phyloP scores from a whole-genome alignment of 106 monocot species.

The Acorus gramineus region DNA sequence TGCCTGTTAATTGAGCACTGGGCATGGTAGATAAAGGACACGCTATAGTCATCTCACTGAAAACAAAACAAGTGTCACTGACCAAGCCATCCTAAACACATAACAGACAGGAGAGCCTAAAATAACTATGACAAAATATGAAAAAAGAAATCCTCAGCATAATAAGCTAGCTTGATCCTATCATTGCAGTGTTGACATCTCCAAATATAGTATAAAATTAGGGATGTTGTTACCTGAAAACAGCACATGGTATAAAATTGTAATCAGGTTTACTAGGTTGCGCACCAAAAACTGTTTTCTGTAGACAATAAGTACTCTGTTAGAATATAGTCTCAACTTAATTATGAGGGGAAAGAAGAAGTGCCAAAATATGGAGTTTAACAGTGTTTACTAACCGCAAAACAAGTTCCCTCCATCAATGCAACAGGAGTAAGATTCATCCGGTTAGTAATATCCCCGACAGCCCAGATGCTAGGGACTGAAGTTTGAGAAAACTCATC shows the following conservation, averaged over 20 bases:
- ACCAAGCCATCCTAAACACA: no score
- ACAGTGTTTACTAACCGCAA: conserved; percentile 54
- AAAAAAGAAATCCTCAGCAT: no score
- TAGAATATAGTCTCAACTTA: neutral
- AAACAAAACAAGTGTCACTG: no score
- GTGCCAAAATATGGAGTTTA: neutral
- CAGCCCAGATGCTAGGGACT: conserved; percentile 95
- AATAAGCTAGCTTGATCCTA: no score
- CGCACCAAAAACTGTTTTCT: conserved; percentile 99
- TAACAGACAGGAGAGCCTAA: no score
- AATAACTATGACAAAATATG: no score
- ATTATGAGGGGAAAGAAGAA: neutral
- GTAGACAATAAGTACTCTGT: conserved; percentile 11
- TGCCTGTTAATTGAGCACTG: no score
- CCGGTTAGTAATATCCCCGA: conserved; percentile 98
- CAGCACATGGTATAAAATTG: conserved; percentile 66
- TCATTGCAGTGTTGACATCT: no score
- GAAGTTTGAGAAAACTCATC: conserved; percentile 88
- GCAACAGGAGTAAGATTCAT: conserved; percentile 99
- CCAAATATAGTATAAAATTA: neutral
- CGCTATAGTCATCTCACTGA: no score
- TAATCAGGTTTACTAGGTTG: conserved; percentile 90
- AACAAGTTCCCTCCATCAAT: conserved; percentile 93
- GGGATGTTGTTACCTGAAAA: conserved; percentile 56
- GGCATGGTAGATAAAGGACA: no score